Conservation (phyloP, 1,284 basidiomycete species). For the Irpex sp. region DNA sequence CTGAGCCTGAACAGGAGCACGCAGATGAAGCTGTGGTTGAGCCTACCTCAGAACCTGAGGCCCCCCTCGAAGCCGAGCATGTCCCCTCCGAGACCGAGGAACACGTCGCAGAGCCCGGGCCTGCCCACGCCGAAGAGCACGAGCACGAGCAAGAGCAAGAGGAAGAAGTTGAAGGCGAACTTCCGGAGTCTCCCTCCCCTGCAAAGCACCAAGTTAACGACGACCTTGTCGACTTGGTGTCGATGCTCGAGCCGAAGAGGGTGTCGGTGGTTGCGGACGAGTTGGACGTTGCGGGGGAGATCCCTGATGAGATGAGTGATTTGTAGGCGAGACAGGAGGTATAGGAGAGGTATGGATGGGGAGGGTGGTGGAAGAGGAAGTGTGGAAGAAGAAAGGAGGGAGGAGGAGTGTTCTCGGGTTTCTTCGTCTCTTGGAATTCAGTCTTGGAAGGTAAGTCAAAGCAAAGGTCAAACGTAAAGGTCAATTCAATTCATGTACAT, state of each 20-base stretch:
- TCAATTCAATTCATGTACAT: neutral
- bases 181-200: slow-evolving; percentile 7
- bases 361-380: no score
- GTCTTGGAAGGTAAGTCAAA: neutral
- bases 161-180: neutral
- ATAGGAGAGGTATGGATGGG: no score
- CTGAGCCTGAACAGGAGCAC: neutral
- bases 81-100: neutral
- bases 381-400: no score
- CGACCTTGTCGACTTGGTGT: slow-evolving; percentile 60
- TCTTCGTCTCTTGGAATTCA: no score
- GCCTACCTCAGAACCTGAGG: neutral
- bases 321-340: no score
- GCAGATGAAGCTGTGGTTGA: neutral
- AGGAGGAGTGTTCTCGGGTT: no score
- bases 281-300: slow-evolving; percentile 25
- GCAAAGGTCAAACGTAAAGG: neutral
- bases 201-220: slow-evolving; percentile 16
- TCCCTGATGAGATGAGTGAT: slow-evolving; percentile 27
- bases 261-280: slow-evolving; percentile 26
- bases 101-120: neutral
- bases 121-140: neutral
- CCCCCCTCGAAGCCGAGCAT: no score
- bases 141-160: neutral
- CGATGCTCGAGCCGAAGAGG: slow-evolving; percentile 47